Conservation (phyloP, 192 early-diverging fungal genomes). For the Phlyctochytrium bullatum region DNA sequence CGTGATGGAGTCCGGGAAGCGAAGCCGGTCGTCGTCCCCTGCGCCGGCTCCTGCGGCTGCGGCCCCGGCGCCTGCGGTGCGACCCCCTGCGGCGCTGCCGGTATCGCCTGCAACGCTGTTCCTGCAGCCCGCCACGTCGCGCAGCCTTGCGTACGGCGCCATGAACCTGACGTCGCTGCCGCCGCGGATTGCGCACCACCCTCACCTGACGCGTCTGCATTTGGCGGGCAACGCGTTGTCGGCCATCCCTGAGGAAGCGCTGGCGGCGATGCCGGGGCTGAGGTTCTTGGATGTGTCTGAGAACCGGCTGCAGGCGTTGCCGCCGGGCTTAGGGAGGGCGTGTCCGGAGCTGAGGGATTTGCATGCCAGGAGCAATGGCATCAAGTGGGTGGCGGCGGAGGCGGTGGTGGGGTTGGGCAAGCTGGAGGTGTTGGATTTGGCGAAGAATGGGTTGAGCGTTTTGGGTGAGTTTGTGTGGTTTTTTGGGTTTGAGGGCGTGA, state of each 20-base stretch:
- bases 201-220: constrained; percentile 31
- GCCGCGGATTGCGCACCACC: neutral
- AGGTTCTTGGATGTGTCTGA: constrained; percentile 36
- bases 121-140: neutral
- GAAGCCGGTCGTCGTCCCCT: too few relatives aligned
- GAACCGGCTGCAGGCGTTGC: constrained; percentile 30
- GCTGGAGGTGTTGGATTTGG: constrained; percentile 43
- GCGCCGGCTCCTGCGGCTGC: neutral
- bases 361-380: constrained; percentile 23
- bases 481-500: too few relatives aligned
- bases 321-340: constrained; percentile 18
- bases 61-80: neutral
- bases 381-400: constrained; percentile 28
- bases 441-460: constrained; percentile 18
- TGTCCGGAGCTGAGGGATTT: constrained; percentile 38
- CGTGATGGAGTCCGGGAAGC: too few relatives aligned
- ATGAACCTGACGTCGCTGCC: constrained; percentile 17
- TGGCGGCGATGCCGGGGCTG: constrained; percentile 19
- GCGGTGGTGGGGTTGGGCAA: constrained; percentile 22
- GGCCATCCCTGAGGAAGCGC: constrained; percentile 17
- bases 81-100: neutral
- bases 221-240: constrained; percentile 27
- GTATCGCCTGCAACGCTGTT: constrained; percentile 5
- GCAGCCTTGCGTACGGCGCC: constrained; percentile 6
- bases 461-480: constrained; percentile 32